Conservation (phyloP, 2,329 filamentous ascomycete species). For the Colletotrichum neosansevieriae region DNA sequence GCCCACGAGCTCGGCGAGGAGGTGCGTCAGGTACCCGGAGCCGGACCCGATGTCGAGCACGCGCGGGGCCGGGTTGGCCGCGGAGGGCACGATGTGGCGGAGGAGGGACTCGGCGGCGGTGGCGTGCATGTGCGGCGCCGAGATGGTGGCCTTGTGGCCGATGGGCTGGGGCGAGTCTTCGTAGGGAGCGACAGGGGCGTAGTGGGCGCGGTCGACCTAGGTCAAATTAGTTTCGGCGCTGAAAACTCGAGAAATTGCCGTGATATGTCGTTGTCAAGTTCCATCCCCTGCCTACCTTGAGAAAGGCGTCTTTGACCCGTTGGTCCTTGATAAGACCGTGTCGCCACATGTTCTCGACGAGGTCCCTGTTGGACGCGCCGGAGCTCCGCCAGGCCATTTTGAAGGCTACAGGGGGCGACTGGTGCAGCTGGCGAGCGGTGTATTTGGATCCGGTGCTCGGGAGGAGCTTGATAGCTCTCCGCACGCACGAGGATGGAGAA, state of each 20-base stretch:
- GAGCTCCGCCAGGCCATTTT: slow-evolving; percentile 92
- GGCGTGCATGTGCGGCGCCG: slow-evolving; percentile 72
- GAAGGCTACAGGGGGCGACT: slow-evolving; percentile 28
- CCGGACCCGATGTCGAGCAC: slow-evolving; percentile 82
- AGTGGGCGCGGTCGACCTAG: slow-evolving; percentile 90
- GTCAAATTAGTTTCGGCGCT: not conserved
- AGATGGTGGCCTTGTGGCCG: slow-evolving; percentile 68
- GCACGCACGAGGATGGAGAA: not conserved
- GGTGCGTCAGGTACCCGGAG: slow-evolving; percentile 87
- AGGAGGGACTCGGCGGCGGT: slow-evolving; percentile 64
- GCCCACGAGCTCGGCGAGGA: slow-evolving; percentile 83
- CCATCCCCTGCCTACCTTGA: slow-evolving; percentile 61
- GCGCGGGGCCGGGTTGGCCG: slow-evolving; percentile 55
- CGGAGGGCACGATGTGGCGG: slow-evolving; percentile 55
- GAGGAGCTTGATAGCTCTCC: slow-evolving; percentile 35
- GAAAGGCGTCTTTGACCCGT: slow-evolving; percentile 83
- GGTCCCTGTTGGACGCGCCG: slow-evolving; percentile 77
- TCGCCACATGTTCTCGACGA: slow-evolving; percentile 82
- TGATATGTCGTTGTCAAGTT: not conserved
- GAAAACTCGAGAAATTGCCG: no score
- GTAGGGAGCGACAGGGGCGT: slow-evolving; percentile 79
- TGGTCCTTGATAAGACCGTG: slow-evolving; percentile 79
- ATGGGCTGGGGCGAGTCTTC: slow-evolving; percentile 67
- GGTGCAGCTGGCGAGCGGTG: slow-evolving; percentile 13
- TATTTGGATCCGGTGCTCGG: not conserved